Percentiles rank a stretch among this genome's conserved stretches.
These are phyloP conservation scores for Yamadazyma laniorum DNA, from an alignment of 805 yeast genomes.

Conservation along the genomic window DNA sequence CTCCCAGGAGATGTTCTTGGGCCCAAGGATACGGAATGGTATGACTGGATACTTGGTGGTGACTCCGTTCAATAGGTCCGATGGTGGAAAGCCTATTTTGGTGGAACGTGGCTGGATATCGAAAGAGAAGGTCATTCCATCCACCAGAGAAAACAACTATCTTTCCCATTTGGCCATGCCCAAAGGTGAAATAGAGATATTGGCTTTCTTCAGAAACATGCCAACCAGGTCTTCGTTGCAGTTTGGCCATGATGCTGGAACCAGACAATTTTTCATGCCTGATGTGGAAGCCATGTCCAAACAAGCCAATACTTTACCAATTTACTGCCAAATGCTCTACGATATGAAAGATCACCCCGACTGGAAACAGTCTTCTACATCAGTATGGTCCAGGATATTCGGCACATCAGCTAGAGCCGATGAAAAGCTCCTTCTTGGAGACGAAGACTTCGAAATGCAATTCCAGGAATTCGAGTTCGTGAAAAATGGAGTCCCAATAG, in stretches of 20 bases:
- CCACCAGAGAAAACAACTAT: constrained; percentile 43
- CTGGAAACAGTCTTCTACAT: constrained; percentile 29
- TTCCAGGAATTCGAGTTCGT: constrained; percentile 54
- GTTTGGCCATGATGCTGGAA: constrained; percentile 64
- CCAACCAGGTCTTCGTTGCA: constrained; percentile 62
- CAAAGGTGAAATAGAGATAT: constrained; percentile 65
- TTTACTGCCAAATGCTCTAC: constrained; percentile 72
- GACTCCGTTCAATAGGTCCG: constrained; percentile 75
- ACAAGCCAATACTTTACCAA: constrained; percentile 62
- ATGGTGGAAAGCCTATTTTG: constrained; percentile 73
- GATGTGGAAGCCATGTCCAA: constrained; percentile 81
- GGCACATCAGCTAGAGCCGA: too few species aligned
- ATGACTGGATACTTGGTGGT: constrained; percentile 74
- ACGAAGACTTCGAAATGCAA: constrained; percentile 31
- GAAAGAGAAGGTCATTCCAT: constrained; percentile 62
- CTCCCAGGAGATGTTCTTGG: constrained; percentile 84
- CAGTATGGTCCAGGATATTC: not conserved
- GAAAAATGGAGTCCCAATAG: constrained; percentile 87
- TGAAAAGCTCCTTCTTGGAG: constrained; percentile 12
- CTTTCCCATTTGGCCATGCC: constrained; percentile 74
- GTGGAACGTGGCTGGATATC: constrained; percentile 92
- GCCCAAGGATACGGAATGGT: constrained; percentile 74
- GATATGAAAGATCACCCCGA: constrained; percentile 67
- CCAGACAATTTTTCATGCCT: constrained; percentile 72
- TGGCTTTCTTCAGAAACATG: constrained; percentile 71